Evolutionary conservation across 768 basidiomycete species (phyloP), one percentile per base, ranked within the genome.

Genomic region (Heimioporus sp.): DNA sequence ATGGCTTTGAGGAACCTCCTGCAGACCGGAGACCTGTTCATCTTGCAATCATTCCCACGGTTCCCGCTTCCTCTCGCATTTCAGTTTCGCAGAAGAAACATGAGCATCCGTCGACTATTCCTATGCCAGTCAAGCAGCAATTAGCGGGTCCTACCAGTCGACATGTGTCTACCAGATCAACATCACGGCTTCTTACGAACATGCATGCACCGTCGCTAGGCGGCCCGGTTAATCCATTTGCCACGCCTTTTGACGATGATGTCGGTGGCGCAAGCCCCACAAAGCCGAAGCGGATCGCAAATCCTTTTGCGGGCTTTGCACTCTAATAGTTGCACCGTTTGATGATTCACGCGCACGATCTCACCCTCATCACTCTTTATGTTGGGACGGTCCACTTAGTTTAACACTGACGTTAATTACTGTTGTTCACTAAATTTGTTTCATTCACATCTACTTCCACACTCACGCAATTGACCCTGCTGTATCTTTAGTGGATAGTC

Each of bases 191-290:
- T 51, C 67, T 77, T 55, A 76, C 78, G 48, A 63, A 73, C 21
- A 72, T 70, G 20, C 67, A 77, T 59, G 72, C 74, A 17, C 71
- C 73, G 53, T 65, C 73, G 56, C 70, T 76, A 45, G 51, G 53
- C 45, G 60, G 53, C 13, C 30, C 54, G 42, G 54, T 62, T 42
- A 66, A 81, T 62, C 88, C 88, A 47, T 90, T 90, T 62, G 78
- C 80, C 51, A 89, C 87, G 46, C 88, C 89, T 9, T 90, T 90
- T 67, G 89, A 90, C 65, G 87, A 89, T 62, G 86, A 87, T 63
- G 75, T 80, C 51, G 60, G 60, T 32, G 66, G 73, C 34, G 62
- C 58, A 43, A 56, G 57, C 35, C 62, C 70, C 13, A 50, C 56
- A 4, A 65, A 60, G 57, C 62, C 68, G 53, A 78, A 76, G 72